A percentile compares a stretch with the other conserved stretches of the same genome.
phyloP scores from a whole-genome alignment of 768 basidiomycete genomes.

The Auricularia cornea region DNA sequence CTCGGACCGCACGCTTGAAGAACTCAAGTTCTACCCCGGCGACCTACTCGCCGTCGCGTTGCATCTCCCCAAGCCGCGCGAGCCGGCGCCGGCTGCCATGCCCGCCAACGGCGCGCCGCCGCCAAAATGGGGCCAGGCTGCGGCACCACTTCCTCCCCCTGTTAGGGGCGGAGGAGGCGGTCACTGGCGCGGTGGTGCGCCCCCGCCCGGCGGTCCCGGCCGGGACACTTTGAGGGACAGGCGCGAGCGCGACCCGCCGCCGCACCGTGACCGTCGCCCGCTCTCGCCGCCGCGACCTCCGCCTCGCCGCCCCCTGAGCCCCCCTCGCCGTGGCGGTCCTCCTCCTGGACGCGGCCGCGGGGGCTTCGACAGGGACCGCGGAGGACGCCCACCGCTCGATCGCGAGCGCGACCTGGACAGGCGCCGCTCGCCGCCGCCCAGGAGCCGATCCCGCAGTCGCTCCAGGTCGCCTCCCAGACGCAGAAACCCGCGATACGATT shows the following conservation, averaged over 20 bases:
- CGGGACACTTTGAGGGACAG: slow-evolving; percentile 69
- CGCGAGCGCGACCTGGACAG: not conserved
- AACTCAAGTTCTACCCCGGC: slow-evolving; percentile 71
- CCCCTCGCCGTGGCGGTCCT: not conserved
- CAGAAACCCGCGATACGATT: too few relatives aligned
- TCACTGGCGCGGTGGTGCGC: slow-evolving; percentile 44
- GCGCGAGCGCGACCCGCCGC: slow-evolving; percentile 49
- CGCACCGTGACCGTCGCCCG: slow-evolving; percentile 18
- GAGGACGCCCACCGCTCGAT: not conserved
- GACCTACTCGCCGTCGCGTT: slow-evolving; percentile 74
- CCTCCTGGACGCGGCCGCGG: not conserved
- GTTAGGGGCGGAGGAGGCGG: slow-evolving; percentile 20
- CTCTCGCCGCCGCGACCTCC: slow-evolving; percentile 1
- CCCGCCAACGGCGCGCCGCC: slow-evolving; percentile 38
- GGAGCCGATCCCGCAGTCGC: not conserved
- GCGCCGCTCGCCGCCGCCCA: not conserved
- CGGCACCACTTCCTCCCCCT: slow-evolving; percentile 2
- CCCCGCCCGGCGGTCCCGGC: slow-evolving; percentile 38
- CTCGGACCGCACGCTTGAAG: slow-evolving; percentile 68
- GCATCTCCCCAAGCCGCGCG: slow-evolving; percentile 55
- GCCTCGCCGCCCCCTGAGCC: not conserved
- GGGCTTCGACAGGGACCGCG: not conserved
- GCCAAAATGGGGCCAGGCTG: slow-evolving; percentile 8
- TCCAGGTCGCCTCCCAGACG: too few relatives aligned
- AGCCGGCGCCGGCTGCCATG: slow-evolving; percentile 38